Evolutionary conservation across 192 early-diverging fungal genomes (phyloP), one percentile per base, ranked within the genome.

Genomic region (Coemansia sp.): DNA sequence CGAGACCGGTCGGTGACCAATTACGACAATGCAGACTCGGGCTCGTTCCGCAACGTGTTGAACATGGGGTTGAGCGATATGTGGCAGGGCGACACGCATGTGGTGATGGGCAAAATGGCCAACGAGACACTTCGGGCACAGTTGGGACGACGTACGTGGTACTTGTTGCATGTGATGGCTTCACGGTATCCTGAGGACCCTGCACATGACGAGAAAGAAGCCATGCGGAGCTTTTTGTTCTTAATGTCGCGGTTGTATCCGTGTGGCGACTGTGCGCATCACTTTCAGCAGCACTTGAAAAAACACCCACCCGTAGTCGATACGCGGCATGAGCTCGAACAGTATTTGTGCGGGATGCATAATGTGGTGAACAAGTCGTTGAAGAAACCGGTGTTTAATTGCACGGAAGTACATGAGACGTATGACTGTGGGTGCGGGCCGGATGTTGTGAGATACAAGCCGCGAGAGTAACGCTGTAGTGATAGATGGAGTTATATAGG

Each of bases 181-280:
- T 86, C 88, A 25, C 69, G 93, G 70, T 98, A 89, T 76, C 96
- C 96, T 5, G 60, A 84, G 38, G 75, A 89, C 14, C 96, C 96
- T 14, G 88, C 84, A 2, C 31, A 58, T 17, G 88, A 89, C 36
- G 94, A 98, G 74, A 73, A 89, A 61, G 70, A 82, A 26, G 88
- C 93, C 0, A 72, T 95, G 51, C 83, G 74, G 40, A 88, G 89
- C 61, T 98, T 91, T 70, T 83, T 98, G 59, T 86, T 84, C 59
- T 68, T 95, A 26, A 85, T 97, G 51, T 90, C 89, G 2, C 74
- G 90, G 65, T 71, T 98, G 23, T 98, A 98, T 73, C 96, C 96
- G 12, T 98, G 96, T 66, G 96, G 96, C 48, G 94, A 97, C 82
- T 98, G 95, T 74, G 96, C 94, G 3, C 65, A 82, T 8, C 94